Base-by-base conservation (phyloP, 805 yeast species). In the Blastobotrys terrestris region DNA sequence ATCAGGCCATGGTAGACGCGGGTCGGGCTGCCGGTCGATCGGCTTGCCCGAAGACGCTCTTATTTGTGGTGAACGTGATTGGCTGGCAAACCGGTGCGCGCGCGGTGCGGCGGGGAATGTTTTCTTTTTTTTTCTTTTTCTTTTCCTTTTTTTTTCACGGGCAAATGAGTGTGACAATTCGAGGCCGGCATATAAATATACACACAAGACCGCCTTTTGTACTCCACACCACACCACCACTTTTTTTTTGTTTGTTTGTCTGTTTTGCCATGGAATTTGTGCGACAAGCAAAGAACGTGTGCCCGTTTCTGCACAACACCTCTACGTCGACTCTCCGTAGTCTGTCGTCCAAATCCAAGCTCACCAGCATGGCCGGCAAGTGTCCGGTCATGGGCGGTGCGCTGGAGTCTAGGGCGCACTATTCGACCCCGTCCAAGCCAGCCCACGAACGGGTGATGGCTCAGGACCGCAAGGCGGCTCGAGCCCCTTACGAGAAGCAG, bases 371-470 rank as follows among this genome's bases (percentile, higher is more conserved):
- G 58, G 96, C 95, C 51, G 69, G 77, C 45, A 78, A 77, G 55
- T 91, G 98, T 69, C 98, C 98, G n/a, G 85, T 90, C 52, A 87
- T 90, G 85, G 88, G 88, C 21, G 82, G 83, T 50, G 96, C 96
- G 39, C 70, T 89, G 58, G 76, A 74, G 13, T 4, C 41, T 14
- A 3, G 31, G 21, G 22, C 14, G 49, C 20, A 31, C 52, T 45
- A 52, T 26, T 48, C 52, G 2, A 46, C 55, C 3, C 50, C 54
- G 13, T 20, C 54, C 26, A 48, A 53, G 55, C 83, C 87, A 0
- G 75, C 87, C 1, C 95, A 89, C 68, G 35, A 26, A 11, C 35
- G 35, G 35, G 35, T 26, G 8, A 11, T 21, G 3, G 40, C n/a
- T 19, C 42, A 16, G 19, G 39, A 45, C 7, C 48, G 31, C 6